Evolutionary conservation across 1,139 yeast species (phyloP).

Genomic region (Suhomyces bokatorum): DNA sequence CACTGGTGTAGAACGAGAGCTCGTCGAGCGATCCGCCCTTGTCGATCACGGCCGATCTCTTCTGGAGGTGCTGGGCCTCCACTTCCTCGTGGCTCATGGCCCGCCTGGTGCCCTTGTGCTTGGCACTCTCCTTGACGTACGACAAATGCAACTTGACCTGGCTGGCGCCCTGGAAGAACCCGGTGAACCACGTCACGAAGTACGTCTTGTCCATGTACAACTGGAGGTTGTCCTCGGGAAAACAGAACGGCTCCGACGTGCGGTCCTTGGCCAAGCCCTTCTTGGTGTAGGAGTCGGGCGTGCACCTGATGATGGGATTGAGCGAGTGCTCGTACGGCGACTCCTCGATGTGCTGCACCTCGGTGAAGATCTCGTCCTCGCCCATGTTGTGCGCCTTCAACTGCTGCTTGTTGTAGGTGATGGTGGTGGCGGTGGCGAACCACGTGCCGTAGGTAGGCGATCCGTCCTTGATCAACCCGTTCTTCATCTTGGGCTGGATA

Average conservation of each 20-base stretch:
- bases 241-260: conserved; percentile 74
- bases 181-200: conserved; percentile 79
- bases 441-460: conserved; percentile 75
- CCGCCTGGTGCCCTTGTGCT: conserved; percentile 58
- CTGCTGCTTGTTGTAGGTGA: conserved; percentile 56
- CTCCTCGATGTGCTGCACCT: conserved; percentile 58
- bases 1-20: conserved; percentile 62
- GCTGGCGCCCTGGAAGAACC: conserved; percentile 53
- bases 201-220: conserved; percentile 62
- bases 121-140: conserved; percentile 55
- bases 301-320: conserved; percentile 81
- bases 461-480: conserved; percentile 65
- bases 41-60: conserved; percentile 40
- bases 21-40: conserved; percentile 41
- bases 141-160: conserved; percentile 70
- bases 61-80: conserved; percentile 13
- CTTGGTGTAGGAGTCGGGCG: conserved; percentile 69
- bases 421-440: conserved; percentile 69
- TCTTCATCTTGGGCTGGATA: conserved; percentile 68
- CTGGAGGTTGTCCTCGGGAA: conserved; percentile 63
- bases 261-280: conserved; percentile 62
- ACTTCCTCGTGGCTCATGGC: conserved; percentile 23
- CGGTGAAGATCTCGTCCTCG: conserved; percentile 55
- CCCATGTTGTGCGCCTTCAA: conserved; percentile 71
- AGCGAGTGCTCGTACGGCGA: conserved; percentile 67